Base-by-base conservation (phyloP, 2,329 filamentous ascomycete species). In the Ophiosphaerella korrae region DNA sequence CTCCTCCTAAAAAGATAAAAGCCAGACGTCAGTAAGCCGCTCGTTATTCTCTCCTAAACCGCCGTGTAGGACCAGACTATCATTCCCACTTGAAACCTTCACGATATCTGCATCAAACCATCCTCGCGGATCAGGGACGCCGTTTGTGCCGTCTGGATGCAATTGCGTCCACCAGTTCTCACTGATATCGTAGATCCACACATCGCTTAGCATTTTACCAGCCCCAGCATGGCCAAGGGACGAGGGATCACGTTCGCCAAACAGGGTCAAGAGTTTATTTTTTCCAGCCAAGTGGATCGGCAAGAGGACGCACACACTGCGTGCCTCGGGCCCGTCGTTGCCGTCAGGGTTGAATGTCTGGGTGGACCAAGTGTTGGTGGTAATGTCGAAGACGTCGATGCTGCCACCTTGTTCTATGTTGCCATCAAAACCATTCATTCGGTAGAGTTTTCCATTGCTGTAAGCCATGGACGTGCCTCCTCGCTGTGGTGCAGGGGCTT, bases 361-460 rank as follows among this genome's bases (percentile, higher is more conserved):
- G 7, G 70, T 72, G 6, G 58, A 60, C 81, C 82, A 84, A 0
- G 51, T 47, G 34, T 78, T 71, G 0, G 45, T 57, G 5, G 55
- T 55, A 0, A 71, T 59, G 21, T 78, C 68, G 52, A 76, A 84
- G 2, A 88, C 81, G 65, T 95, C 90, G 11, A 96, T 66, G 51
- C 81, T 80, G 0, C 88, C 90, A 13, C 90, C 90, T 41, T 89
- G 78, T 64, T 92, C 88, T 0, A 67, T 76, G 38, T 80, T 77
- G 0, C 88, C 90, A 69, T 93, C 88, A 62, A 87, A 93, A 0
- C 91, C 91, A 54, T 90, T 89, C 77, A 91, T 92, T 24, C 90
- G 82, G 74, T 88, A 95, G 6, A 96, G 71, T 21, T 84, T 82
- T 21, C 83, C 84, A 46, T 82, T 80, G 38, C 80, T 80, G 45